Evolutionary conservation across 129 eudicot genomes (phyloP).

Genomic region (Chrysanthemum seticuspe): DNA sequence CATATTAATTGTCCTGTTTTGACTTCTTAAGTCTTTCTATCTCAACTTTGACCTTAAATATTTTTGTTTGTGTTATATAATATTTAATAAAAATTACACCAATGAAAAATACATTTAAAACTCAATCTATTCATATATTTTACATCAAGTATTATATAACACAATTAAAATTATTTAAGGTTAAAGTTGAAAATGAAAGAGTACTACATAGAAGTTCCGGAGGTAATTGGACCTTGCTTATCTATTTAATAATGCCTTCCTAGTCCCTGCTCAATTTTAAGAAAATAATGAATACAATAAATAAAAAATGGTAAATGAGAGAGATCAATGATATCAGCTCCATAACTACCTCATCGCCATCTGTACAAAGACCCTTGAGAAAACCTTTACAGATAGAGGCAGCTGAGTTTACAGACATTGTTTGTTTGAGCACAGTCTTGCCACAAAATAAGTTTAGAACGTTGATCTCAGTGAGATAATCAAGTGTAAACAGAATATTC

Average conservation of each 20-base stretch:
- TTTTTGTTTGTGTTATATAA: no score
- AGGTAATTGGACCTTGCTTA: no score
- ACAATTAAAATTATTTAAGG: no score
- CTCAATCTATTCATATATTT: no score
- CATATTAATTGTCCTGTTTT: no score
- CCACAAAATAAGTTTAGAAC: constrained; percentile 26
- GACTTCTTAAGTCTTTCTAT: no score
- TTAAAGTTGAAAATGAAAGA: no score
- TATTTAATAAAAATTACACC: no score
- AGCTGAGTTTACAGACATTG: constrained; percentile 74
- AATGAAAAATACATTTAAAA: no score
- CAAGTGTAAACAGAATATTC: not conserved
- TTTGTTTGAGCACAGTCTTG: constrained; percentile 87
- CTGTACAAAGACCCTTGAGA: constrained; percentile 92
- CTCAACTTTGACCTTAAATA: no score
- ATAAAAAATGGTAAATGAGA: constrained; percentile 18
- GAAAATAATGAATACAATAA: not conserved
- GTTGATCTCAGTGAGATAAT: not conserved
- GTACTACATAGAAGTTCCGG: no score
- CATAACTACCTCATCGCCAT: constrained; percentile 91
- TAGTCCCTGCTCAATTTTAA: constrained; percentile 12
- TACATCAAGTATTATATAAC: no score
- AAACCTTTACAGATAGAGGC: constrained; percentile 84
- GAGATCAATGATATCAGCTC: constrained; percentile 25
- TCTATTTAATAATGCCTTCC: not conserved